Conservation (phyloP, 192 early-diverging fungal genomes). For the Backusella sp. region DNA sequence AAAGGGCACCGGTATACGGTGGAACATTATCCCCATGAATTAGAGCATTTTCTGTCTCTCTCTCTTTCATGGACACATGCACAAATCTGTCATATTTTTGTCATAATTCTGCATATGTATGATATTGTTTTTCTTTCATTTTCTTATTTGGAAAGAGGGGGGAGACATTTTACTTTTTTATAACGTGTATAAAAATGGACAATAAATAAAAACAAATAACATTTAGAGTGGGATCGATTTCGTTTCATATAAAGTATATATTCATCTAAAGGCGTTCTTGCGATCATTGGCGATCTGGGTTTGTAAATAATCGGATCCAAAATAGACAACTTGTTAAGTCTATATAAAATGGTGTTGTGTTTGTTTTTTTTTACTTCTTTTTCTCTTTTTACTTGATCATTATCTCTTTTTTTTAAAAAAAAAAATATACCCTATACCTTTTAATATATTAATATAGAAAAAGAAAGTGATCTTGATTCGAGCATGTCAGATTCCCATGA, state of each 20-base stretch:
- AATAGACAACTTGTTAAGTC: background rate
- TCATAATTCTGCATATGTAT: background rate
- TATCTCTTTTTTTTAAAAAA: background rate
- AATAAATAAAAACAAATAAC: slow-evolving; percentile 1
- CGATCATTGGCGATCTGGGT: background rate
- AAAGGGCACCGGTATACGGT: background rate
- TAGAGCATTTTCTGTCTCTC: background rate
- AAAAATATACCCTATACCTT: background rate
- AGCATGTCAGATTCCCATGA: background rate
- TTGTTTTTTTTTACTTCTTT: background rate
- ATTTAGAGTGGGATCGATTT: background rate
- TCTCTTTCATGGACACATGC: background rate
- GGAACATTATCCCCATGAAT: background rate
- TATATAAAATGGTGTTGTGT: background rate
- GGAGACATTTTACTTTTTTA: background rate
- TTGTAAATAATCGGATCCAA: background rate
- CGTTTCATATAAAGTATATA: background rate
- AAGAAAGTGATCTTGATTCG: background rate
- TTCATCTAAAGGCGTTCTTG: background rate
- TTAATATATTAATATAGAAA: background rate
- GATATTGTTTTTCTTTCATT: background rate
- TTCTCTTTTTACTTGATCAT: background rate
- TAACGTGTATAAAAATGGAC: background rate
- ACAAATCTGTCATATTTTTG: background rate
- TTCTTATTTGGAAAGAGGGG: background rate